These are phyloP conservation scores for Chalciporus sp. DNA, from an alignment of 1,284 basidiomycete species.

Conservation along the genomic window DNA sequence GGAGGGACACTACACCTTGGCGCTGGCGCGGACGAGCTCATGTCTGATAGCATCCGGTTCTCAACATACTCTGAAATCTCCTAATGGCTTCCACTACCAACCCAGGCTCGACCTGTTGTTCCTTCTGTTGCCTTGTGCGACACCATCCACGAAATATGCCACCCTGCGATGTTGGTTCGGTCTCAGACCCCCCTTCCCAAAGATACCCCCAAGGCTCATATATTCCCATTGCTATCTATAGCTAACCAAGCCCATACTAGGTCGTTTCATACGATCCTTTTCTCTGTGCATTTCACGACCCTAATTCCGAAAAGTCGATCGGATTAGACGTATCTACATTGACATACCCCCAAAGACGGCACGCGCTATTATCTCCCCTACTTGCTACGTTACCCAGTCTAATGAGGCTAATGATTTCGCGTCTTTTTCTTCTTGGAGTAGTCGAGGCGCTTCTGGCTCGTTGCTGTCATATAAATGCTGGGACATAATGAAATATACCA, in stretches of 20 bases:
- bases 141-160: no score
- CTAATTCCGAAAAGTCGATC: not conserved
- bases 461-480: constrained; percentile 5
- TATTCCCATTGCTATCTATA: not conserved
- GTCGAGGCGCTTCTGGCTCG: not conserved
- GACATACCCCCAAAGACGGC: constrained; percentile 5
- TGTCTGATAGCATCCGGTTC: constrained; percentile 48
- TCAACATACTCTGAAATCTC: constrained; percentile 32
- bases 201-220: no score
- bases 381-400: constrained; percentile 5
- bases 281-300: constrained; percentile 15
- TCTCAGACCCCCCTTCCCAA: no score
- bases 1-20: constrained; percentile 69
- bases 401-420: constrained; percentile 6
- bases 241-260: not conserved
- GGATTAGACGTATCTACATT: constrained; percentile 16
- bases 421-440: not conserved
- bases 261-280: not conserved
- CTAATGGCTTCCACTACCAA: no score
- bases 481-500: not conserved
- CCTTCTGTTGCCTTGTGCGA: no score
- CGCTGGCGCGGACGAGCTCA: constrained; percentile 35
- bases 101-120: no score
- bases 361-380: not conserved
- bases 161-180: no score